Evolutionary conservation across 78 protist genomes (phyloP).

Genomic region (Mantamonas sphyraenae): DNA sequence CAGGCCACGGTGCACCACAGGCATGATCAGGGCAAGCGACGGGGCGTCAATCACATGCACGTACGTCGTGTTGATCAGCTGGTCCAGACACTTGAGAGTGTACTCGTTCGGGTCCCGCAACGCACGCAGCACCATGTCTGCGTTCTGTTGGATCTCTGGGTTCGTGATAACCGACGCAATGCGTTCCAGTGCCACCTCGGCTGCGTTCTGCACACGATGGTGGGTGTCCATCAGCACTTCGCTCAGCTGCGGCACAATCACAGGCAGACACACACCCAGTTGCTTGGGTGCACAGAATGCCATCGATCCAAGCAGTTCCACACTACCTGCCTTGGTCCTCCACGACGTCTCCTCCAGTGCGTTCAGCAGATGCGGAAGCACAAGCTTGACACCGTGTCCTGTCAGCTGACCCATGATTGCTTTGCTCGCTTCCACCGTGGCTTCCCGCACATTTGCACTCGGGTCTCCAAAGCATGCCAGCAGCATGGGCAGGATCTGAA

Average conservation of each 20-base stretch:
- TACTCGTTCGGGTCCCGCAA: conserved; percentile 54
- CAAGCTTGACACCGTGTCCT: conserved; percentile 83
- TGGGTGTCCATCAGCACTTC: conserved; percentile 72
- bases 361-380: conserved; percentile 67
- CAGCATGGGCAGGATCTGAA: conserved; percentile 64
- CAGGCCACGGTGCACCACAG: conserved; percentile 81
- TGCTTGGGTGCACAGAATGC: conserved; percentile 87
- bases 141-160: conserved; percentile 83
- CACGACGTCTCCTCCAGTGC: conserved; percentile 70
- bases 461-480: conserved; percentile 67
- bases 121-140: conserved; percentile 62
- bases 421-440: conserved; percentile 40
- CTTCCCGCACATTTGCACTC: conserved; percentile 55
- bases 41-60: conserved; percentile 89
- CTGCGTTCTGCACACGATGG: conserved; percentile 68
- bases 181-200: conserved; percentile 68
- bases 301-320: conserved; percentile 78
- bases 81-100: conserved; percentile 53
- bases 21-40: conserved; percentile 86
- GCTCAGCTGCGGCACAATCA: conserved; percentile 74
- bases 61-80: conserved; percentile 71
- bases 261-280: conserved; percentile 76
- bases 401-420: conserved; percentile 64
- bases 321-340: conserved; percentile 62
- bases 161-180: conserved; percentile 85